Base-by-base conservation (phyloP, 768 basidiomycete species). In the Asterophora lycoperdoides region DNA sequence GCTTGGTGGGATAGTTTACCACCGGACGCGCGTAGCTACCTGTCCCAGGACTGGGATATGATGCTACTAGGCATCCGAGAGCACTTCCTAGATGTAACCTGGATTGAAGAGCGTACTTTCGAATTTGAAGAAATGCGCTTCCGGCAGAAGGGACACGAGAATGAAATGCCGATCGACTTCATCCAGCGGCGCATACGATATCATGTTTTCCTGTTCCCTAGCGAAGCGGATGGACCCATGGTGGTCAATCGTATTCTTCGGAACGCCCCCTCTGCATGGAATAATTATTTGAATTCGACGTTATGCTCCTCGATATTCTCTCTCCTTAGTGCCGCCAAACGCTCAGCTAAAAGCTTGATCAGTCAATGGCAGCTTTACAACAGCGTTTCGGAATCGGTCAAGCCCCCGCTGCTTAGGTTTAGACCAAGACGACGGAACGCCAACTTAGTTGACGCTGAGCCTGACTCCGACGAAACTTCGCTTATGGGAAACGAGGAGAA, bases 71-170 rank as follows among this genome's bases (percentile, higher is more conserved):
- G 23, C 13, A 42, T 42, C 5, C 41, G 28, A 3, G 3, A 19
- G n/a, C 28, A 29, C 11, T 42, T 42, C 28, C 28, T 42, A 3
- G 28, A 42, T n/a, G 26, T 29, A 2, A 42, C 28, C 10, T 42
- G 41, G 41, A 11, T 29, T n/a, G 3, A n/a, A 10, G 41, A 14
- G 2, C 41, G 14, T 5, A 29, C 26, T 14, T 42, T 42, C 18
- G 41, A 42, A n/a, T 42, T 42, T n/a, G 41, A 42, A 30, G 41
- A 30, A 42, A 42, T 42, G 41, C 4, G 30, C 7, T 42, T 42
- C 28, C 10, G 41, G 7, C 41, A 42, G 14, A 29, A 11, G 26
- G 23, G 23, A 8, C 26, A 42, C 5, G 41, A 42, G 14, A 29
- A 42, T 2, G 41, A 42, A n/a, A 7, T 29, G 17, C 41, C 41